Percentiles rank a stretch among this genome's conserved stretches.
Conservation (phyloP, 352 stramenopile species). For the Phytophthora fragariaefolia region DNA sequence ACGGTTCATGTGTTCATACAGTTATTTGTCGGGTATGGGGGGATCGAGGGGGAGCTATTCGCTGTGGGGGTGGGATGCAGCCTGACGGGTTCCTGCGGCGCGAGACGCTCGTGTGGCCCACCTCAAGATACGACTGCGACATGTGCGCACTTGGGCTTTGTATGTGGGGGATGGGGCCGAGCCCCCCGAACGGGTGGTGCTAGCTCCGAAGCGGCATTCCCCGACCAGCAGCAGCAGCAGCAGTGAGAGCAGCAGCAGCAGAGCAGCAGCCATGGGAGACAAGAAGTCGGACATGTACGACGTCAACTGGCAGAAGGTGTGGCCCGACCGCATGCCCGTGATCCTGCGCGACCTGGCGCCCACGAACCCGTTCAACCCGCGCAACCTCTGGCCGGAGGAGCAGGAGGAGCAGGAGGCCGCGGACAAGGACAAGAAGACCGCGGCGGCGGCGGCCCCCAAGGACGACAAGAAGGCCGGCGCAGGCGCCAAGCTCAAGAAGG, state of each 20-base stretch:
- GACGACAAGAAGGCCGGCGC: conserved; percentile 34
- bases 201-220: conserved; percentile 17
- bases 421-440: conserved; percentile 43
- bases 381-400: conserved; percentile 86
- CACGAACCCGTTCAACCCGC: conserved; percentile 88
- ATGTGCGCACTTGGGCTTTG: conserved; percentile 22
- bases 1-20: no score
- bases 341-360: conserved; percentile 86
- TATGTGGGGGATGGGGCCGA: conserved; percentile 18
- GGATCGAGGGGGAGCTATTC: no score
- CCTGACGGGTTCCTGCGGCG: no score
- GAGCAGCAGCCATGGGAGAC: conserved; percentile 47
- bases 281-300: conserved; percentile 85
- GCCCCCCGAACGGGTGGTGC: conserved; percentile 29
- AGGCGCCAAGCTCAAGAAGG: conserved; percentile 81
- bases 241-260: background rate
- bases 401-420: conserved; percentile 53
- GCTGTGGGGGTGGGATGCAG: no score
- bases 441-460: no score
- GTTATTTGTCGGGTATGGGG: no score
- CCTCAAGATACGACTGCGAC: conserved; percentile 34
- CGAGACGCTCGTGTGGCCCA: conserved; percentile 2
- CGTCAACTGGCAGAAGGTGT: conserved; percentile 91
- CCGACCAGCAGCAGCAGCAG: conserved; percentile 4
- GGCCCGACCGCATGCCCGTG: conserved; percentile 88